Conservation (phyloP, 75 land plant genomes). For the Sequoiadendron giganteum region DNA sequence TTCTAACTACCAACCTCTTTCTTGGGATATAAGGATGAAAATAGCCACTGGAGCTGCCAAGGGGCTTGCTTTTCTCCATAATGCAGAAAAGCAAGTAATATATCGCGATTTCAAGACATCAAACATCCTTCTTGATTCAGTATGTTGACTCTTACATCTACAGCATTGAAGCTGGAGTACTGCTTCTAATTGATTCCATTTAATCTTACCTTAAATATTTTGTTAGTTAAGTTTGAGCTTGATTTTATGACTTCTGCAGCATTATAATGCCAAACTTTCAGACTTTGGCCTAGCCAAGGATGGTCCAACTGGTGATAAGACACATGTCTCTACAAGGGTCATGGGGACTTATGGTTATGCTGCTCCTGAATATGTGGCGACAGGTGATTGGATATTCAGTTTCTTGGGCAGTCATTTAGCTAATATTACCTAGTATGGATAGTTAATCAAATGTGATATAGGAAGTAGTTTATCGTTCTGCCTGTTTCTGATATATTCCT, state of each 20-base stretch:
- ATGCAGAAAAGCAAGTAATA: slow-evolving; percentile 44
- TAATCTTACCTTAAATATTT: not conserved
- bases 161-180: not conserved
- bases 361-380: slow-evolving; percentile 71
- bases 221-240: not conserved
- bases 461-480: not conserved
- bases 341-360: slow-evolving; percentile 85
- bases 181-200: not conserved
- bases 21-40: slow-evolving; percentile 62
- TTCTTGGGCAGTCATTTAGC: not conserved
- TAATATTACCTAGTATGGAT: not conserved
- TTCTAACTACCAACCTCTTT: slow-evolving; percentile 36
- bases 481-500: not conserved
- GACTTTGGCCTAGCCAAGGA: slow-evolving; percentile 81
- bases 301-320: slow-evolving; percentile 56
- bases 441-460: not conserved
- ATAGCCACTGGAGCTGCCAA: slow-evolving; percentile 60
- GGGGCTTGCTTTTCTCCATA: slow-evolving; percentile 61
- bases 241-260: slow-evolving; percentile 15
- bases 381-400: slow-evolving; percentile 32
- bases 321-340: slow-evolving; percentile 66
- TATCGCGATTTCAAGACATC: slow-evolving; percentile 66
- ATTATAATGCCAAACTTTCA: slow-evolving; percentile 72
- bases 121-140: slow-evolving; percentile 61
- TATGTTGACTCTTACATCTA: slow-evolving; percentile 9